Evolutionary conservation across 2,329 filamentous ascomycete genomes (phyloP).

Genomic region (Clarireedia hainanense): DNA sequence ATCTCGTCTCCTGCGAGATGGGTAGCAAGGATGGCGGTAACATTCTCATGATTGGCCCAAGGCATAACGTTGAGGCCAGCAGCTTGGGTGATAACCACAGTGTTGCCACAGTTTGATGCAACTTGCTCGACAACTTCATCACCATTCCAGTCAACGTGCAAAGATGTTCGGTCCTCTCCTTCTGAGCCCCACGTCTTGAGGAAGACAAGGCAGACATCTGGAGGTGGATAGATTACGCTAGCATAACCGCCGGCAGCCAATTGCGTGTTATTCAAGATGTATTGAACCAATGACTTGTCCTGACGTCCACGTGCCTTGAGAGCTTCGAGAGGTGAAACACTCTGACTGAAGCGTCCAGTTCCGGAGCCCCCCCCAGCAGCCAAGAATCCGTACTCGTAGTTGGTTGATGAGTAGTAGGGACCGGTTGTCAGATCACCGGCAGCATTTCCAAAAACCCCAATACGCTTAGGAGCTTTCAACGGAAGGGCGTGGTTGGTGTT

Average conservation of each 20-base stretch:
- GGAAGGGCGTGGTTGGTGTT: slow-evolving; percentile 48
- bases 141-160: slow-evolving; percentile 17
- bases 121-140: slow-evolving; percentile 33
- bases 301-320: slow-evolving; percentile 37
- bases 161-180: slow-evolving; percentile 49
- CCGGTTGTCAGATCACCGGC: slow-evolving; percentile 48
- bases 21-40: slow-evolving; percentile 52
- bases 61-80: slow-evolving; percentile 56
- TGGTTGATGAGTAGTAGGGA: slow-evolving; percentile 10
- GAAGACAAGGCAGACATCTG: slow-evolving; percentile 61
- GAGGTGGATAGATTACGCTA: slow-evolving; percentile 33
- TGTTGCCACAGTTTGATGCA: slow-evolving; percentile 43
- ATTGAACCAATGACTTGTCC: slow-evolving; percentile 40
- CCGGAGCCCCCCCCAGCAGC: slow-evolving; percentile 39
- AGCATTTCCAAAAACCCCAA: slow-evolving; percentile 48
- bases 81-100: slow-evolving; percentile 59
- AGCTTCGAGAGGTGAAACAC: slow-evolving; percentile 48
- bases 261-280: slow-evolving; percentile 39
- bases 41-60: slow-evolving; percentile 49
- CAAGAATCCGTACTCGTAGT: slow-evolving; percentile 39
- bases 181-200: slow-evolving; percentile 64
- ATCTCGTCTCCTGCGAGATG: slow-evolving; percentile 52
- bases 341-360: slow-evolving; percentile 34
- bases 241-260: slow-evolving; percentile 8
- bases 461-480: slow-evolving; percentile 45